A percentile compares a stretch with the other conserved stretches of the same genome.
Conservation (phyloP, 129 eudicot species). For the Pittosporum tobira region DNA sequence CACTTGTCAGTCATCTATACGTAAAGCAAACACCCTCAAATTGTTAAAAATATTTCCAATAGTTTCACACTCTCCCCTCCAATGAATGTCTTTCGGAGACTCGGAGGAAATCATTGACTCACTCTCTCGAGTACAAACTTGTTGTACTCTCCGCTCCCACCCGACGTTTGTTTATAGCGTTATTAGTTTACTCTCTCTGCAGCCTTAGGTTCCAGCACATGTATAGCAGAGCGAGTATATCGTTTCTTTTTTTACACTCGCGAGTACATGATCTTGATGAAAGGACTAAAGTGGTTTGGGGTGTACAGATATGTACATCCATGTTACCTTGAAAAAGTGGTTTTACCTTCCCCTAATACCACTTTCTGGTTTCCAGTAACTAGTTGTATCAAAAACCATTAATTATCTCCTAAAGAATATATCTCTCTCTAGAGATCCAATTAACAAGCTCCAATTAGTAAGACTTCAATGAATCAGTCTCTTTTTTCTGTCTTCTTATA, state of each 20-base stretch:
- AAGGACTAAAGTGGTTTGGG: background rate
- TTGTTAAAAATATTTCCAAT: background rate
- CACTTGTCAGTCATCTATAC: constrained; percentile 5
- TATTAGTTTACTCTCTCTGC: too few species aligned
- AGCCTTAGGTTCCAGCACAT: too few species aligned
- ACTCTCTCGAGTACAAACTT: background rate
- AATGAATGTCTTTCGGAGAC: background rate
- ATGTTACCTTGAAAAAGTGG: background rate
- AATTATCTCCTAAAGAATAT: background rate
- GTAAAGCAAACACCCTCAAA: background rate
- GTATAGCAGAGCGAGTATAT: background rate
- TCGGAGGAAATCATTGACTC: background rate
- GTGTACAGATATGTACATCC: background rate
- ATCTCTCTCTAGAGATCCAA: constrained; percentile 5
- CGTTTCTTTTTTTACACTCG: background rate
- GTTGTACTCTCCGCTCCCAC: background rate
- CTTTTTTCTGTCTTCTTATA: background rate
- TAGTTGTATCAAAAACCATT: background rate
- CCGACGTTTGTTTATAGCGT: background rate
- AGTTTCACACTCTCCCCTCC: background rate
- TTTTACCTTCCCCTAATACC: background rate
- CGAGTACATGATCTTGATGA: background rate
- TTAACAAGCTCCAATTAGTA: constrained; percentile 14
- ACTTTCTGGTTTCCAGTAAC: constrained; percentile 2
- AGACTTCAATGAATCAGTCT: constrained; percentile 5